phyloP scores from a whole-genome alignment of 495 filamentous ascomycete genomes.

The Penicillium odoratum region DNA sequence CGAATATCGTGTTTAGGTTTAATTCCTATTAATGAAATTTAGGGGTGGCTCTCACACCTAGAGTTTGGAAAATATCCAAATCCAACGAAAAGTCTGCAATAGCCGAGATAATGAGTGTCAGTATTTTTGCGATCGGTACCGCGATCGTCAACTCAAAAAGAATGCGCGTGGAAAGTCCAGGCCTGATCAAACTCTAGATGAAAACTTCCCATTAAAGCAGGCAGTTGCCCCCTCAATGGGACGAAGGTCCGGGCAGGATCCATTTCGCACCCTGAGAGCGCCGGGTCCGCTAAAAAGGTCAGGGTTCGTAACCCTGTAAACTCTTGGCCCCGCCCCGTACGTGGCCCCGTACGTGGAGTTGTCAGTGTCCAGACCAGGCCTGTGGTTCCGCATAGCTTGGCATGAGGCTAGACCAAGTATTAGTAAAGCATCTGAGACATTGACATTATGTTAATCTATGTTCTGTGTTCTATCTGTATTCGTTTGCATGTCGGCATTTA shows the following conservation, averaged over 20 bases:
- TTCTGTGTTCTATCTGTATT: too few relatives aligned
- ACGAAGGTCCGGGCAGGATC: background rate
- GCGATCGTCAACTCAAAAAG: background rate
- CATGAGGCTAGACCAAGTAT: background rate
- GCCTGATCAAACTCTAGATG: background rate
- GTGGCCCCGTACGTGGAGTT: background rate
- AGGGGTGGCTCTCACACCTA: too few relatives aligned
- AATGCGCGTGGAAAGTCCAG: background rate
- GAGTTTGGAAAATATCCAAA: too few relatives aligned
- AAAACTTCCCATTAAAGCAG: background rate
- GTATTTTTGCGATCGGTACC: too few relatives aligned
- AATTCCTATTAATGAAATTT: background rate
- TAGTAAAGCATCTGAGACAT: background rate
- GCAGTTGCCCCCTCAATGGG: background rate
- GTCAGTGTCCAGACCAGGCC: background rate
- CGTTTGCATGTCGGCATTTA: too few relatives aligned
- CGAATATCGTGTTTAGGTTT: slow-evolving; percentile 4
- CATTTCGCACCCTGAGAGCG: background rate
- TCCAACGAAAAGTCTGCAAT: too few relatives aligned
- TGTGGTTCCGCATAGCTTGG: background rate
- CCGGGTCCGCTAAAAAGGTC: background rate
- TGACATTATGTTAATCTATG: background rate
- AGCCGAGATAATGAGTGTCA: too few relatives aligned
- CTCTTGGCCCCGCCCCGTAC: background rate
- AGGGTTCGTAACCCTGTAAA: background rate